phyloP scores from a whole-genome alignment of 768 basidiomycete genomes.

The Leucocoprinus birnbaumii region DNA sequence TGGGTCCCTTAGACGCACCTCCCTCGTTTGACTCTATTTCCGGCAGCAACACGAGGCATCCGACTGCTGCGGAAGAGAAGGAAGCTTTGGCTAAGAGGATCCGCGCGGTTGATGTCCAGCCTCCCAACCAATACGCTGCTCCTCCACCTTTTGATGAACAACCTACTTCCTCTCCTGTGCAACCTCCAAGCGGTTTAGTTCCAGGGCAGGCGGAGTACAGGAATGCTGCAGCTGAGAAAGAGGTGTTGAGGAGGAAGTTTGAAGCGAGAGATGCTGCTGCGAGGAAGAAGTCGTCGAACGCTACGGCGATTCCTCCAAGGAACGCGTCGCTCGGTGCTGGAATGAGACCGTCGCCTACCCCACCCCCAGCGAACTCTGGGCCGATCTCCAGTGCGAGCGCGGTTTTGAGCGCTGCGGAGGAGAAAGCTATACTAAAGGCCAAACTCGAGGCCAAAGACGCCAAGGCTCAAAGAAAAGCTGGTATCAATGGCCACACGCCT shows the following conservation, averaged over 20 bases:
- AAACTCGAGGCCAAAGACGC: slow-evolving; percentile 59
- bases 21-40: slow-evolving; percentile 53
- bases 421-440: slow-evolving; percentile 69
- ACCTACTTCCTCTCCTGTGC: slow-evolving; percentile 14
- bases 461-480: slow-evolving; percentile 1
- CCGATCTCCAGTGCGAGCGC: slow-evolving; percentile 19
- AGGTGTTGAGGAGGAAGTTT: slow-evolving; percentile 49
- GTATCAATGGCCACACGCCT: not conserved
- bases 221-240: slow-evolving; percentile 47
- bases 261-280: slow-evolving; percentile 50
- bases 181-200: slow-evolving; percentile 20
- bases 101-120: slow-evolving; percentile 49
- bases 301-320: slow-evolving; percentile 14
- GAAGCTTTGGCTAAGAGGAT: slow-evolving; percentile 47
- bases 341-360: slow-evolving; percentile 12
- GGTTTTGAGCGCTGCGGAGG: slow-evolving; percentile 68
- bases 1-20: slow-evolving; percentile 20
- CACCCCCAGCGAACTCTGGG: slow-evolving; percentile 2
- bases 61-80: slow-evolving; percentile 57
- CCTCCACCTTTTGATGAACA: slow-evolving; percentile 15
- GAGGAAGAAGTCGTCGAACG: slow-evolving; percentile 17
- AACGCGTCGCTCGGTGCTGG: not conserved
- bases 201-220: slow-evolving; percentile 22
- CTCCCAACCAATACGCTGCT: not conserved
- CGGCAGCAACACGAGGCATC: slow-evolving; percentile 33